A percentile compares a stretch with the other conserved stretches of the same genome.
Conservation (phyloP, 2,329 filamentous ascomycete species). For the Dactylellina leptospora region DNA sequence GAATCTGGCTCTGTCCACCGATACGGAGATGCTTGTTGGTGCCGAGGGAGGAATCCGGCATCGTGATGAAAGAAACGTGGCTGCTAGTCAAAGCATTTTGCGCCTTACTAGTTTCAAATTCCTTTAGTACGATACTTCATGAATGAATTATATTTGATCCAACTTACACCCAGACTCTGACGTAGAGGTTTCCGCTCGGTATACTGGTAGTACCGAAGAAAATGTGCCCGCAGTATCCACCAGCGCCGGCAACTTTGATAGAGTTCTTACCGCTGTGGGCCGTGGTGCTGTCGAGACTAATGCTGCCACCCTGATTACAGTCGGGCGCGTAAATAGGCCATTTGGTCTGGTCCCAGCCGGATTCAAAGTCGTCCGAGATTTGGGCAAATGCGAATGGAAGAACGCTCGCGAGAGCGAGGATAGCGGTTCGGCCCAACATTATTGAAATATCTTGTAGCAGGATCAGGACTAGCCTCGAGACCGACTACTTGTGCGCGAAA, state of each 20-base stretch:
- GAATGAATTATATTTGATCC: neutral
- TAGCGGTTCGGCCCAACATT: constrained; percentile 63
- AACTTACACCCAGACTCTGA: constrained; percentile 67
- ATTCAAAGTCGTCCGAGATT: constrained; percentile 68
- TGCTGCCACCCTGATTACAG: constrained; percentile 69
- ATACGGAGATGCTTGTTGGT: constrained; percentile 70
- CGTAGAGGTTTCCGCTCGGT: constrained; percentile 68
- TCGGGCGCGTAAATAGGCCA: constrained; percentile 70
- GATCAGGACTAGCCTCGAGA: too few relatives aligned
- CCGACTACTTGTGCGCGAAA: constrained; percentile 24
- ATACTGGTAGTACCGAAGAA: constrained; percentile 70
- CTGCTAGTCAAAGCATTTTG: constrained; percentile 68
- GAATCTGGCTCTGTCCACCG: constrained; percentile 69
- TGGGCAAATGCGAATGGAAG: constrained; percentile 65
- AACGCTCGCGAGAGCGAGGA: constrained; percentile 63
- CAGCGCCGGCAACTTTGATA: constrained; percentile 65
- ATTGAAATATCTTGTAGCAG: constrained; percentile 35
- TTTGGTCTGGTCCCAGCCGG: constrained; percentile 67
- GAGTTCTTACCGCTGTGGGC: constrained; percentile 69
- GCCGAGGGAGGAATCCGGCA: constrained; percentile 69
- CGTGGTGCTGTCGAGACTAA: constrained; percentile 67
- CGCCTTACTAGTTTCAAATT: constrained; percentile 63
- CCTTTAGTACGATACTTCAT: too few relatives aligned
- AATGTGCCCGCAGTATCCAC: constrained; percentile 69
- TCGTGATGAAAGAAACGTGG: constrained; percentile 72